These are phyloP conservation scores for Termitomyces sp. DNA, from an alignment of 768 basidiomycete genomes.

Conservation along the genomic window DNA sequence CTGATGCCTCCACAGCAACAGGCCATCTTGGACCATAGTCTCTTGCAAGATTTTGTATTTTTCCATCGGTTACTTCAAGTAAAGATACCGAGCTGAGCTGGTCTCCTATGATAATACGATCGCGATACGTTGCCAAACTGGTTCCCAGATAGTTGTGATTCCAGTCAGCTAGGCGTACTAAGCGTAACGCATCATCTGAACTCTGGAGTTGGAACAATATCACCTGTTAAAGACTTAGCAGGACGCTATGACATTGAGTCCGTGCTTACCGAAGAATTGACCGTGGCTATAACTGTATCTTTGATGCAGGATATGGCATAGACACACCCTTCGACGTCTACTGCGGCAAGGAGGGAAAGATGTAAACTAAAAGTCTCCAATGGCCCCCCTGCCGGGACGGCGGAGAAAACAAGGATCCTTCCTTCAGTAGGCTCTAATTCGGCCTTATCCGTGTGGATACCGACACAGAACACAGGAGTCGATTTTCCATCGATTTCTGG, in stretches of 20 bases:
- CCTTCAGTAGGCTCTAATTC: conserved; percentile 53
- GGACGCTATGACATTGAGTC: too few species aligned
- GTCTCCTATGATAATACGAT: conserved; percentile 69
- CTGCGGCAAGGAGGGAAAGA: conserved; percentile 35
- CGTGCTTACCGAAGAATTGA: conserved; percentile 67
- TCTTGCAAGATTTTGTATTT: conserved; percentile 52
- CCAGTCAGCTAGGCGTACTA: conserved; percentile 53
- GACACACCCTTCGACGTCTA: conserved; percentile 57
- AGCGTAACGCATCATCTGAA: conserved; percentile 15
- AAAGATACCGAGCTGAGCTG: conserved; percentile 75
- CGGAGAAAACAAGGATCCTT: conserved; percentile 52
- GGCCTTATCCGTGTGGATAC: conserved; percentile 35
- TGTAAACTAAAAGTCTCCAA: conserved; percentile 22
- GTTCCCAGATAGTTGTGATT: conserved; percentile 80
- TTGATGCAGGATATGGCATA: conserved; percentile 52
- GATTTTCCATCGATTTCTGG: conserved; percentile 21
- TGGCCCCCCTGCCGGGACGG: conserved; percentile 20
- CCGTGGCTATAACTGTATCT: conserved; percentile 56
- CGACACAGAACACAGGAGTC: conserved; percentile 43
- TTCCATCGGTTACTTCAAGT: conserved; percentile 41
- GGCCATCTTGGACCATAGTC: conserved; percentile 80
- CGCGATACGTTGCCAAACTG: conserved; percentile 49
- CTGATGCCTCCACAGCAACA: conserved; percentile 53
- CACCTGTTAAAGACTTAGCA: conserved; percentile 29
- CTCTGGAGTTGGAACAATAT: conserved; percentile 27